Base-by-base conservation (phyloP, 768 basidiomycete species). In the Chalciporus piperatus region DNA sequence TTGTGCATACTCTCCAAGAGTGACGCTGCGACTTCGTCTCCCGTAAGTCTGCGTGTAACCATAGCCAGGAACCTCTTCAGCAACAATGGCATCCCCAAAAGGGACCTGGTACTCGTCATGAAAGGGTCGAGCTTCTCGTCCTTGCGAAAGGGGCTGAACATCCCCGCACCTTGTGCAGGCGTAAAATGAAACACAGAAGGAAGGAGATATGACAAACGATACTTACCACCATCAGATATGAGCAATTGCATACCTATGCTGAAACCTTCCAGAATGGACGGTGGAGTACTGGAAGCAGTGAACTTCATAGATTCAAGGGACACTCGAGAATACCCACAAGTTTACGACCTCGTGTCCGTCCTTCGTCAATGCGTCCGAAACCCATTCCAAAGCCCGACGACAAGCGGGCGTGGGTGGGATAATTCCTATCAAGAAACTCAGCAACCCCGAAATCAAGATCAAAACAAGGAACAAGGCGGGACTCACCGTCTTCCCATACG, bases 231-330 rank as follows among this genome's bases (percentile, higher is more conserved):
- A 44, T 84, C 83, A 4, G 78, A 72, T 62, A 84, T 82, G 28
- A 77, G 63, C 17, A 84, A 63, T 53, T 83, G 77, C 55, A 82
- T 75, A 10, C 78, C 81, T 27, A 80, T 72, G 46, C 72, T 69
- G 19, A 81, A 63, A n/a, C 81, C 77, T 41, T 76, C 71, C n/a
- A 67, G 56, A 22, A 82, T 71, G 45, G 74, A 64, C n/a, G 83
- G 82, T 23, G 82, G 71, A 10, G 54, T 57, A 47, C 75, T 76
- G 37, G 14, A 39, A n/a, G 44, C 2, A 17, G 28, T 47, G 22
- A 41, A 30, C 3, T 38, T 17, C 20, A 30, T 16, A 3, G 12
- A 47, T 43, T n/a, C n/a, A n/a, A n/a, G n/a, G n/a, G n/a, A n/a
- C n/a, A 22, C 22, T 22, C 22, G 22, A 22, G 22, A 39, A 59